Evolutionary conservation across 2,329 filamentous ascomycete genomes (phyloP).

Genomic region (Xylariaceae sp.): DNA sequence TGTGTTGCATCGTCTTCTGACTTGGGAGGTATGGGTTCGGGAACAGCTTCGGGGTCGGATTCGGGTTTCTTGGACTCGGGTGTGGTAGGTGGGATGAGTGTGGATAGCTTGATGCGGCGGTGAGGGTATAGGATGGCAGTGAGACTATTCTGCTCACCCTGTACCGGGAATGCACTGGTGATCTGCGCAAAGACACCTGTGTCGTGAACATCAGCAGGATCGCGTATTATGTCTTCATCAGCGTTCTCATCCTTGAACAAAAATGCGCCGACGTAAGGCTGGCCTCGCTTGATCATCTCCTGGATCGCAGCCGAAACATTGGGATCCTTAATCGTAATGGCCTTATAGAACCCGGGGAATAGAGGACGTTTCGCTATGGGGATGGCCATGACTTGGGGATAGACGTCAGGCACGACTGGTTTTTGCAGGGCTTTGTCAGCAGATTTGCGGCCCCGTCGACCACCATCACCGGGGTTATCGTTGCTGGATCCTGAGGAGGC

Average conservation of each 20-base stretch:
- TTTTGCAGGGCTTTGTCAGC: slow-evolving; percentile 75
- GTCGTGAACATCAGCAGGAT: slow-evolving; percentile 86
- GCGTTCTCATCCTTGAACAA: slow-evolving; percentile 94
- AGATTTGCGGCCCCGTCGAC: slow-evolving; percentile 69
- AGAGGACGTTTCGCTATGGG: slow-evolving; percentile 90
- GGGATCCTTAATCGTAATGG: slow-evolving; percentile 91
- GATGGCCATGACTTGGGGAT: slow-evolving; percentile 96
- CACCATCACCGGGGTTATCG: slow-evolving; percentile 59
- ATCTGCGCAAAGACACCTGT: slow-evolving; percentile 97
- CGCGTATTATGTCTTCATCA: slow-evolving; percentile 91
- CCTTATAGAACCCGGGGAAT: slow-evolving; percentile 98
- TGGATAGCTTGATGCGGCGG: slow-evolving; percentile 85
- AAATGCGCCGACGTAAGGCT: slow-evolving; percentile 96
- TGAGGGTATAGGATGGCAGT: slow-evolving; percentile 96
- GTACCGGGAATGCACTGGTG: slow-evolving; percentile 89
- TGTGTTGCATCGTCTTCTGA: slow-evolving; percentile 48
- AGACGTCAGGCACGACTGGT: slow-evolving; percentile 86
- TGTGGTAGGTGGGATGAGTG: slow-evolving; percentile 67
- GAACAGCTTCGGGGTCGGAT: slow-evolving; percentile 44
- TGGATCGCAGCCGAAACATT: slow-evolving; percentile 89
- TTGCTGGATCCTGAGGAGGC: slow-evolving; percentile 46
- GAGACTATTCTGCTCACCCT: slow-evolving; percentile 77
- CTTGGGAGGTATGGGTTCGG: slow-evolving; percentile 58
- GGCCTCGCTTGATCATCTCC: slow-evolving; percentile 93
- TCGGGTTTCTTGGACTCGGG: slow-evolving; percentile 50